Evolutionary conservation across 23 red algal genomes (phyloP), one percentile per base, ranked within the genome.

Genomic region (Gracilaria domingensis): DNA sequence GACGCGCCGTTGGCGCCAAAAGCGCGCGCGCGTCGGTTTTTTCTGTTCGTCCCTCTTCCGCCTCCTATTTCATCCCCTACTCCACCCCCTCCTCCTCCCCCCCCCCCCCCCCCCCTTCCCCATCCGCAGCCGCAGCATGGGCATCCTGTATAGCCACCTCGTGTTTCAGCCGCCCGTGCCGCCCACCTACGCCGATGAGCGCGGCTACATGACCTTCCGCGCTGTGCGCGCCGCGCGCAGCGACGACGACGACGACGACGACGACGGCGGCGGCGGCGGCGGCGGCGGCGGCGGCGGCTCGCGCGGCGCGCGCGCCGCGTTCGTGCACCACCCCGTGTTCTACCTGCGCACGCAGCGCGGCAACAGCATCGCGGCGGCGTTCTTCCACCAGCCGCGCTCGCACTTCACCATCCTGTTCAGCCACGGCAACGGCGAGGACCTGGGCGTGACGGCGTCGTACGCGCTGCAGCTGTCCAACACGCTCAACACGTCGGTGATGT

Each of bases 91-190:
- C 24, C 26, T 12, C 24, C 60, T 4, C 60, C 23, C 60, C 60
- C 24, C 24, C 4, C 60, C n/a, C 24, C 60, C 5, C 42, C 11
- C 5, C 42, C 42, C 5, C 42, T 45, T 4, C 42, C 42, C 5
- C 7, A 5, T 5, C 17, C 66, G n/a, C 66, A 3, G 66, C 51
- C 23, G 82, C 23, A 47, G 24, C 38, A 92, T 92, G 88, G 88
- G 88, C 60, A 83, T 83, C 37, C 33, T 83, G 33, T 93, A 93
- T 44, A 87, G 82, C 76, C 75, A 83, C 28, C 42, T 93, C 48
- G 91, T 93, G 17, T 93, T 93, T 75, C 91, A 85, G 59, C 91
- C 91, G 40, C 91, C 91, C 53, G 54, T 70, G 38, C 76, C 80
- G 59, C 75, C 91, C 58, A 84, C 75, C 0, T 81, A 93, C 34